A percentile compares a stretch with the other conserved stretches of the same genome.
Conservation (phyloP, 1,284 basidiomycete species). For the Leccinum huronense region DNA sequence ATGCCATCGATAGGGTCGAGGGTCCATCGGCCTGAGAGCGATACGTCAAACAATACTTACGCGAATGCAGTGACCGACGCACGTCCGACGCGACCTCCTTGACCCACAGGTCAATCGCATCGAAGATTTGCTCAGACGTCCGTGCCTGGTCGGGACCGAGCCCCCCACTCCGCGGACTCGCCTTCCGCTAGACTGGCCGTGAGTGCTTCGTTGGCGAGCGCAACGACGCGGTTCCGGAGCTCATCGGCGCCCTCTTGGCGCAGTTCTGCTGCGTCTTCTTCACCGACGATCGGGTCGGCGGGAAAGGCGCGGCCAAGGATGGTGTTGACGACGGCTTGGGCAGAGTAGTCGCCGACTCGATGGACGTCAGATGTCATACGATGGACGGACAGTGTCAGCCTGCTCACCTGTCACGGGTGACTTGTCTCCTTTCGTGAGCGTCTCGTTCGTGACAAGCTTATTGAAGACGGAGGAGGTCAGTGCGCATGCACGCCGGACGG, state of each 20-base stretch:
- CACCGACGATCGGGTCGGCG: constrained; percentile 86
- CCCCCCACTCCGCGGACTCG: constrained; percentile 61
- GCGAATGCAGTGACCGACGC: constrained; percentile 31
- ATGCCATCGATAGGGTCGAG: constrained; percentile 93
- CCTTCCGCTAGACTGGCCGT: constrained; percentile 50
- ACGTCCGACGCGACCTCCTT: constrained; percentile 81
- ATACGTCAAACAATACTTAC: constrained; percentile 3
- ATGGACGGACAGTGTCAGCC: background rate
- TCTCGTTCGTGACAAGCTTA: constrained; percentile 84
- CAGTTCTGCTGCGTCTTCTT: constrained; percentile 89
- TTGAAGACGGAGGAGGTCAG: constrained; percentile 88
- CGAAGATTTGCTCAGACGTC: constrained; percentile 63
- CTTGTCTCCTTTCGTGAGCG: constrained; percentile 89
- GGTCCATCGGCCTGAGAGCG: constrained; percentile 74
- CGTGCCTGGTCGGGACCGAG: constrained; percentile 56
- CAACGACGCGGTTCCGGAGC: constrained; percentile 71
- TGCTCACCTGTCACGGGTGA: constrained; percentile 88
- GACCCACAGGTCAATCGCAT: constrained; percentile 83
- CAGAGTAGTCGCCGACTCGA: constrained; percentile 87
- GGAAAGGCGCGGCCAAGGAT: constrained; percentile 80
- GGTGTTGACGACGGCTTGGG: constrained; percentile 85
- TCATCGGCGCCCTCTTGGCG: constrained; percentile 50
- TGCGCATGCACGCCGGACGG: constrained; percentile 85
- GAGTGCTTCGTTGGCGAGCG: constrained; percentile 84
- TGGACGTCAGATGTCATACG: background rate